phyloP scores from a whole-genome alignment of 495 filamentous ascomycete species.

The Penicillium chermesinum region DNA sequence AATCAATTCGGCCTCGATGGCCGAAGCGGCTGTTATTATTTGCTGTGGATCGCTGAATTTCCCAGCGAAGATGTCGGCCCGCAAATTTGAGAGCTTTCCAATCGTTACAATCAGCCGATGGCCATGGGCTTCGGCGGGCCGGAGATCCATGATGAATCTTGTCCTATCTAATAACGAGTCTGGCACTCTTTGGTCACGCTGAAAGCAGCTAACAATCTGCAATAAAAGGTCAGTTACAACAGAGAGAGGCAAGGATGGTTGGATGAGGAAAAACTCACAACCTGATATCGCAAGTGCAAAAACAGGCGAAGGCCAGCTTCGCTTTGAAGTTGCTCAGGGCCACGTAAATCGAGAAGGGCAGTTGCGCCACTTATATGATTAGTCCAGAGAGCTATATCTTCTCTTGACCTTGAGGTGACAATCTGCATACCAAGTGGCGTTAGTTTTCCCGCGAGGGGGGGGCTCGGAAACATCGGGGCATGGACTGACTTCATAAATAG shows the following conservation, averaged over 20 bases:
- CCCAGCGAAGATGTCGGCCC: slow-evolving; percentile 37
- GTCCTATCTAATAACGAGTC: slow-evolving; percentile 30
- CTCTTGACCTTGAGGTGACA: slow-evolving; percentile 42
- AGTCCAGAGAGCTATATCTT: slow-evolving; percentile 49
- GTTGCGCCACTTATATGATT: slow-evolving; percentile 57
- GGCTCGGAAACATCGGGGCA: neutral
- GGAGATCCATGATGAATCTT: slow-evolving; percentile 31
- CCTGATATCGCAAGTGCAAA: slow-evolving; percentile 48
- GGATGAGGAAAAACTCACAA: slow-evolving; percentile 25
- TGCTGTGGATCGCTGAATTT: slow-evolving; percentile 33
- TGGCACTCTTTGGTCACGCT: slow-evolving; percentile 32
- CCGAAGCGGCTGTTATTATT: slow-evolving; percentile 42
- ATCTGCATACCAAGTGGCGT: slow-evolving; percentile 23
- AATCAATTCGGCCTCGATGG: slow-evolving; percentile 49
- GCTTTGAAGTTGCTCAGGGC: slow-evolving; percentile 50
- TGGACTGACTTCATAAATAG: slow-evolving; percentile 45
- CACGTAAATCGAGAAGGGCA: slow-evolving; percentile 52
- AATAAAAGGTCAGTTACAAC: slow-evolving; percentile 1
- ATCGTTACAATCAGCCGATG: slow-evolving; percentile 36
- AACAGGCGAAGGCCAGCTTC: slow-evolving; percentile 54
- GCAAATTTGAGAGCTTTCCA: slow-evolving; percentile 42
- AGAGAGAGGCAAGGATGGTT: neutral
- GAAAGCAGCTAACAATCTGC: slow-evolving; percentile 40
- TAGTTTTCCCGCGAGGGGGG: slow-evolving; percentile 15
- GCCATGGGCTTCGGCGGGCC: slow-evolving; percentile 30